These are phyloP conservation scores for Thelephora ganbajun DNA, from an alignment of 768 basidiomycete species.

Conservation along the genomic window DNA sequence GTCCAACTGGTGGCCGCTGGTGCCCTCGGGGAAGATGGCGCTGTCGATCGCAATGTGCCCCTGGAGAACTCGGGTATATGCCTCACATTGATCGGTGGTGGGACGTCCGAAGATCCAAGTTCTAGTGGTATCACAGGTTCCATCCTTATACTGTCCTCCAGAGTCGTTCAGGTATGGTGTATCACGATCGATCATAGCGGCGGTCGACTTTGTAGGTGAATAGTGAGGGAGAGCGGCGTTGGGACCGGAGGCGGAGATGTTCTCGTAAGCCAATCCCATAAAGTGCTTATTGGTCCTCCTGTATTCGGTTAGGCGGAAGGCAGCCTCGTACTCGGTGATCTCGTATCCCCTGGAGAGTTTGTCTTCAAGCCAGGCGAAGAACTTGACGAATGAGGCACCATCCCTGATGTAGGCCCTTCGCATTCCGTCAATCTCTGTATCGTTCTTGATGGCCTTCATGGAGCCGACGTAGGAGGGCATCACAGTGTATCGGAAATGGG, in stretches of 20 bases:
- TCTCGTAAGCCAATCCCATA: slow-evolving; percentile 80
- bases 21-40: slow-evolving; percentile 84
- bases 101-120: slow-evolving; percentile 83
- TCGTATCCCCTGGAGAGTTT: slow-evolving; percentile 65
- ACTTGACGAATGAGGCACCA: slow-evolving; percentile 71
- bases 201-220: slow-evolving; percentile 52
- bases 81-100: slow-evolving; percentile 73
- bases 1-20: slow-evolving; percentile 70
- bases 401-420: slow-evolving; percentile 79
- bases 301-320: slow-evolving; percentile 67
- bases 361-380: slow-evolving; percentile 85
- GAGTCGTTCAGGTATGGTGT: slow-evolving; percentile 91
- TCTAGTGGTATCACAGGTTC: slow-evolving; percentile 77
- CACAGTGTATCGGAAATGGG: slow-evolving; percentile 68
- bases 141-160: slow-evolving; percentile 81
- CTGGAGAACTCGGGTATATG: slow-evolving; percentile 90
- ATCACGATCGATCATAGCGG: slow-evolving; percentile 61
- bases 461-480: slow-evolving; percentile 55
- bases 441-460: slow-evolving; percentile 83
- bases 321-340: slow-evolving; percentile 89
- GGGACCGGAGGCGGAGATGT: slow-evolving; percentile 77
- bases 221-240: slow-evolving; percentile 97
- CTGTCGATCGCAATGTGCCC: slow-evolving; percentile 93
- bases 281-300: slow-evolving; percentile 58
- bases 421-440: slow-evolving; percentile 72